Conservation (phyloP, 768 basidiomycete genomes). For the Suillus sp. region DNA sequence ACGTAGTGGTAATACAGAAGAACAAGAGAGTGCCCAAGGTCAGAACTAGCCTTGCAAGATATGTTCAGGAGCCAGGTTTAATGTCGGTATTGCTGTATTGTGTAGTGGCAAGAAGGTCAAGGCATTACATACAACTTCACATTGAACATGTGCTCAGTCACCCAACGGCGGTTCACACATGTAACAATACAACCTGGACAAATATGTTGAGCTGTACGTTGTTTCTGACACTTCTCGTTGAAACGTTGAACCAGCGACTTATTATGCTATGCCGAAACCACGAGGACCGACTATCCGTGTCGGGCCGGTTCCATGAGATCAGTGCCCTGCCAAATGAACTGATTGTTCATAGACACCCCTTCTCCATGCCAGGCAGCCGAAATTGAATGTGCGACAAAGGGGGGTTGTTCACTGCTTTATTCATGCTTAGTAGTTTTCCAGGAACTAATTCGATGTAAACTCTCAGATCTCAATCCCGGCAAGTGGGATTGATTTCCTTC, state of each 20-base stretch:
- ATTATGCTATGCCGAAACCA: conserved; percentile 26
- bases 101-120: neutral
- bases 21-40: neutral
- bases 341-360: conserved; percentile 20
- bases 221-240: neutral
- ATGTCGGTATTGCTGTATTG: neutral
- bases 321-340: conserved; percentile 14
- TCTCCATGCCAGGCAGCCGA: conserved; percentile 27
- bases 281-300: conserved; percentile 24
- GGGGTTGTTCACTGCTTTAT: conserved; percentile 22
- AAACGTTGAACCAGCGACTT: neutral
- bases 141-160: neutral
- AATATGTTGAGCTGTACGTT: neutral
- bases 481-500: neutral
- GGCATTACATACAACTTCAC: neutral
- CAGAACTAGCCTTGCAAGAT: neutral
- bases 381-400: conserved; percentile 28
- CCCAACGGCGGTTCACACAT: neutral
- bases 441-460: neutral
- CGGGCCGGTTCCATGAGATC: conserved; percentile 20
- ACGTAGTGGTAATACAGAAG: neutral
- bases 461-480: neutral
- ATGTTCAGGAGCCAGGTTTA: neutral
- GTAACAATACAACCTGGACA: neutral
- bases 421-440: neutral